Base-by-base conservation (phyloP, 2,329 filamentous ascomycete species). In the Stachybotrys chartarum region DNA sequence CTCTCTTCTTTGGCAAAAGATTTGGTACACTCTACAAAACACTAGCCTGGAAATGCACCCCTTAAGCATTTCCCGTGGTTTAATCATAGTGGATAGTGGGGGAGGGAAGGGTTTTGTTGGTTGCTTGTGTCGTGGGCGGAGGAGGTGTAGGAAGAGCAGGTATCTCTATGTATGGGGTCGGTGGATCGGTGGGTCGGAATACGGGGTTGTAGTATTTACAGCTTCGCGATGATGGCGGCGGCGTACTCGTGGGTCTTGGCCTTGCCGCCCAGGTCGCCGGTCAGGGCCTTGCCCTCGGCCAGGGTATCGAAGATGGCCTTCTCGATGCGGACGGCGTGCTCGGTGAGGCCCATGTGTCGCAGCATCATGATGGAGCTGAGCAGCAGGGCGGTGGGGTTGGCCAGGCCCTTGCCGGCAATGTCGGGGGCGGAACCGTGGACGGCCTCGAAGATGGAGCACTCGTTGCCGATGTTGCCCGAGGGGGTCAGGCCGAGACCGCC, bases 401-500 rank as follows among this genome's bases (percentile, higher is more conserved):
- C 94, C 65, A 97, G 87, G 64, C 84, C 88, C 85, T 97, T 91
- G 75, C 93, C 93, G 62, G 91, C 91, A 72, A 97, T 97, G 75
- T 97, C 93, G 58, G 93, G 93, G 58, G 93, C 93, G 63, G 91
- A 96, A 67, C 93, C 93, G 82, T 99, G 94, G 68, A 99, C 94
- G 68, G 94, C 94, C 81, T 99, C 94, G 80, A 99, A 99, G 80
- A 97, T 97, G 73, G 91, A 96, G 87, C 91, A 97, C 81, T 96
- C 90, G 77, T 97, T 91, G 76, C 91, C 94, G 70, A 97, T 97
- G 85, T 99, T 99, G 70, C 93, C 94, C 45, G 93, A 97, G 62
- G 94, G 94, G 45, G 94, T 97, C 53, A 99, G 86, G 73, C 94
- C 94, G 61, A 99, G 88, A 76, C 94, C 94, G 73, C 94, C 94